Evolutionary conservation across 345 rosid genomes (phyloP).

Genomic region (Diplotaxis tenuifolia): DNA sequence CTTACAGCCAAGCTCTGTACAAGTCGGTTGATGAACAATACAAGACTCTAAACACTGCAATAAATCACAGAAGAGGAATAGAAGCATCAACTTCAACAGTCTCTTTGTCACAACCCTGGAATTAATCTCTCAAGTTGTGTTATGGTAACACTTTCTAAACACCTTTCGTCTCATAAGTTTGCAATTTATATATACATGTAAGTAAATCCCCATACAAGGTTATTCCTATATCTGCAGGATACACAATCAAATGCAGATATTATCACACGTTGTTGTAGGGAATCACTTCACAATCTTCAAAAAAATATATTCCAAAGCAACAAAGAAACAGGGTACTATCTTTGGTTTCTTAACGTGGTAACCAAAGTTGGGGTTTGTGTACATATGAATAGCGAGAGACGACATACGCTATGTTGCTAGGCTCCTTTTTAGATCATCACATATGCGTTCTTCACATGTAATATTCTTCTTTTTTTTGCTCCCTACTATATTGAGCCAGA

Average conservation of each 20-base stretch:
- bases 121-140: conserved; percentile 31
- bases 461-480: conserved; percentile 23
- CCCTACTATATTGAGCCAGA: conserved; percentile 13
- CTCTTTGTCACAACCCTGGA: conserved; percentile 88
- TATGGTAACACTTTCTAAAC: conserved; percentile 24
- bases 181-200: background rate
- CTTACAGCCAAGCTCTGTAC: conserved; percentile 50
- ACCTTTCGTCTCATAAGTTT: background rate
- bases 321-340: conserved; percentile 15
- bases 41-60: conserved; percentile 63
- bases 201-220: background rate
- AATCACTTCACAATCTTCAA: background rate
- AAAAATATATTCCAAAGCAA: conserved; percentile 12
- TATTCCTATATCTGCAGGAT: conserved; percentile 26
- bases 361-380: conserved; percentile 27
- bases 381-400: conserved; percentile 30
- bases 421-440: conserved; percentile 22
- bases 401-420: conserved; percentile 13
- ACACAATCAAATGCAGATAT: conserved; percentile 27
- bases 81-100: conserved; percentile 63
- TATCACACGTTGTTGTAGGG: conserved; percentile 24
- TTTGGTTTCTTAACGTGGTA: conserved; percentile 29
- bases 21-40: conserved; percentile 66
- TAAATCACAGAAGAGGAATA: conserved; percentile 58
- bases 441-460: conserved; percentile 25